Base-by-base conservation (phyloP, 768 basidiomycete genomes). In the Butyriboletus loyo region DNA sequence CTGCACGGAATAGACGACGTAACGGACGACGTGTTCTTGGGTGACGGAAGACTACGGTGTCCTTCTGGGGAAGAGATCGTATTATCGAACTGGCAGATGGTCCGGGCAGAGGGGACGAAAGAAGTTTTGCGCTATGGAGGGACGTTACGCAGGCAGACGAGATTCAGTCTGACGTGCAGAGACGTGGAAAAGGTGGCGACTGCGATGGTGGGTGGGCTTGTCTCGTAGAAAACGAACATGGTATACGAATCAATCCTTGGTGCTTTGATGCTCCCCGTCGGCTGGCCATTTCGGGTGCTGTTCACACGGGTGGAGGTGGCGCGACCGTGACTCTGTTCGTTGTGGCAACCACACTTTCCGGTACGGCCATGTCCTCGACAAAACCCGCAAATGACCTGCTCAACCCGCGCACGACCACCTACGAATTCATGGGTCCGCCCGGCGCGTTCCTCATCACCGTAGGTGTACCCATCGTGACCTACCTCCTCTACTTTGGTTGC, bases 141-240 rank as follows among this genome's bases (percentile, higher is more conserved):
- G 8, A 65, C 67, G 27, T 68, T 93, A 51, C 63, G 66, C 56
- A 77, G 94, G 54, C 72, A 73, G 17, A 77, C 77, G 35, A 73
- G 94, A 65, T 83, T 89, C 48, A 96, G 92, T 70, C 67, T 96
- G 63, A 96, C 94, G 2, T 96, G 89, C 66, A 78, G 93, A 47
- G 88, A 89, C 63, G 87, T 94, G 3, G 79, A 77, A 50, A 87
- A 81, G 62, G 85, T 91, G 22, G 53, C 49, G 21, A 50, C 34
- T 52, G 40, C 50, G 21, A 30, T 54, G 41, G 25, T 24, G 24
- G 46, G 28, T 14, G 21, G 43, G 43, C 30, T 37, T 28, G 35
- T 30, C 19, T 34, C 19, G 21, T 3, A 6, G 28, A 25, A 52
- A 31, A 22, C 22, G 30, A 32, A 7, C 3, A 14, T 1, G 6